Percentiles rank a stretch among this genome's conserved stretches.
phyloP scores from a whole-genome alignment of 2,329 filamentous ascomycete species.

The Myriangium duriaei region DNA sequence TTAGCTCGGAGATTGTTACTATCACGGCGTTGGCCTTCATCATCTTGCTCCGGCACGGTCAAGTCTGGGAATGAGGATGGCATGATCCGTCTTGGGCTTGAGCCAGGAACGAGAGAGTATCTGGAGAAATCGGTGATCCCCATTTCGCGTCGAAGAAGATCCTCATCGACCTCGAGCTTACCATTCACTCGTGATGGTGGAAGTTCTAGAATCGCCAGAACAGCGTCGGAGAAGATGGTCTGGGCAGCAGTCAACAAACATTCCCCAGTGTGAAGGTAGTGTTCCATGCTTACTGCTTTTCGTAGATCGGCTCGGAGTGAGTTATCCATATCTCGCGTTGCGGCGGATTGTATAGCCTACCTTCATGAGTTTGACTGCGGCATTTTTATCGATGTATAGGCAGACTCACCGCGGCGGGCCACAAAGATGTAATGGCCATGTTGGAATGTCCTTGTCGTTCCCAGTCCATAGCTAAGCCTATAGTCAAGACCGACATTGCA shows the following conservation, averaged over 20 bases:
- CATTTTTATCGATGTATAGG: no score
- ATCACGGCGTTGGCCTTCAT: conserved; percentile 62
- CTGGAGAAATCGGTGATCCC: conserved; percentile 58
- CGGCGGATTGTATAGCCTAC: conserved; percentile 60
- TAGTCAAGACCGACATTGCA: conserved; percentile 69
- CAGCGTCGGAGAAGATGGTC: conserved; percentile 67
- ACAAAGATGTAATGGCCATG: conserved; percentile 72
- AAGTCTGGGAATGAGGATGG: conserved; percentile 56
- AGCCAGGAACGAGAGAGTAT: conserved; percentile 56
- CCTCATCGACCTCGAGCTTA: conserved; percentile 61
- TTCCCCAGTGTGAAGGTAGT: not conserved
- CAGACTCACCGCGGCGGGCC: conserved; percentile 60
- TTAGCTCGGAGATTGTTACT: conserved; percentile 35
- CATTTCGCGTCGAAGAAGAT: conserved; percentile 55
- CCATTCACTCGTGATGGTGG: conserved; percentile 55
- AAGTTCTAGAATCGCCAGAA: conserved; percentile 56
- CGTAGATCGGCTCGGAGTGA: conserved; percentile 43
- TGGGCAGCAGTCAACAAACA: conserved; percentile 17
- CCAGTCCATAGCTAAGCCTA: conserved; percentile 74
- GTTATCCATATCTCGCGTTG: conserved; percentile 44
- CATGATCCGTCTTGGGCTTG: conserved; percentile 63
- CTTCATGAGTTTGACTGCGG: no score
- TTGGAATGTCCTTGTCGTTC: conserved; percentile 48
- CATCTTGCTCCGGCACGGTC: conserved; percentile 63
- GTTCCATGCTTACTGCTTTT: conserved; percentile 35